Percentiles rank a stretch among this genome's conserved stretches.
Evolutionary conservation across 2,329 filamentous ascomycete species (phyloP).

Genomic region (Cordyceps javanica): DNA sequence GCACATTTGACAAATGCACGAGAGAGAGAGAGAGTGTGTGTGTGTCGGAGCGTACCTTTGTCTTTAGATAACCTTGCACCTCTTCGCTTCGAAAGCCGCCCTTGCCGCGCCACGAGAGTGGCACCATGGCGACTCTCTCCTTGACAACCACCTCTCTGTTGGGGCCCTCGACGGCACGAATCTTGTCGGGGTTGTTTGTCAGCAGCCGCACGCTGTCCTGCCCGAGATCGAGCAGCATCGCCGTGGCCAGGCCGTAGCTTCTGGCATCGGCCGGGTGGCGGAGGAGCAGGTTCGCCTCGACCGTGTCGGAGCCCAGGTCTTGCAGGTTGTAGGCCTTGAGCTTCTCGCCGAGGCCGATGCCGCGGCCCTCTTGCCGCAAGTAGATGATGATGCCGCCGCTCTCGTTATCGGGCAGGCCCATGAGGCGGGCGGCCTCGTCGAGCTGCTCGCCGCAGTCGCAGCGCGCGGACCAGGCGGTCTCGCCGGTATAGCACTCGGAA

Average conservation of each 20-base stretch:
- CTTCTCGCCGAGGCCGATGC: conserved; percentile 91
- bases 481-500: conserved; percentile 96
- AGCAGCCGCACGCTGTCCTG: conserved; percentile 72
- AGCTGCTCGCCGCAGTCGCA: conserved; percentile 98
- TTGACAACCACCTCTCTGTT: conserved; percentile 80
- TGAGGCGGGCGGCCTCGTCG: conserved; percentile 89
- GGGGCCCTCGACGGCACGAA: conserved; percentile 87
- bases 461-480: conserved; percentile 95
- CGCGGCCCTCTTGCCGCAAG: conserved; percentile 88
- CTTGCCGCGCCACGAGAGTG: conserved; percentile 82
- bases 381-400: conserved; percentile 91
- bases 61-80: conserved; percentile 88
- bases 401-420: conserved; percentile 62
- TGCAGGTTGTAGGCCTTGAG: conserved; percentile 97
- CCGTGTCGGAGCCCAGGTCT: conserved; percentile 93
- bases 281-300: conserved; percentile 87
- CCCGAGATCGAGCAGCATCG: conserved; percentile 84
- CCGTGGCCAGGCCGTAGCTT: conserved; percentile 93
- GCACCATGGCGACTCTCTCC: conserved; percentile 92
- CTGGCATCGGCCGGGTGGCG: conserved; percentile 90
- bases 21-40: not conserved
- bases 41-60: conserved; percentile 59
- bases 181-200: conserved; percentile 97
- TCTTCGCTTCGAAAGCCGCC: conserved; percentile 81
- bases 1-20: not conserved